phyloP scores from a whole-genome alignment of 1,139 yeast species.

The Yamadazyma siamensis region DNA sequence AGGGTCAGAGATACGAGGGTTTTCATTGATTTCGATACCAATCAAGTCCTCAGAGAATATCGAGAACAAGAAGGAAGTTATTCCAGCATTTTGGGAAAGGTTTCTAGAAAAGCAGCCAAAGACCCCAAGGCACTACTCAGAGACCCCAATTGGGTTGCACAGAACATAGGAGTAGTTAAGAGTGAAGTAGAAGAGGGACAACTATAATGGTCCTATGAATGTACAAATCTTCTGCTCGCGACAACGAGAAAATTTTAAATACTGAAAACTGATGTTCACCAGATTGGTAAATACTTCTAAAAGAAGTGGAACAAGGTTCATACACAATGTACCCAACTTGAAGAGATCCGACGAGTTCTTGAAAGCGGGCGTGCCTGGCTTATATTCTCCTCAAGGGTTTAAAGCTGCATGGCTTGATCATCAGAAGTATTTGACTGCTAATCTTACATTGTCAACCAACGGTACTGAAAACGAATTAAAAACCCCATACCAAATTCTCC shows the following conservation, averaged over 20 bases:
- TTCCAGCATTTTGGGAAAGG: constrained; percentile 45
- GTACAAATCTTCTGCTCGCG: background rate
- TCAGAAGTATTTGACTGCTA: constrained; percentile 66
- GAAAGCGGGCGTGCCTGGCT: constrained; percentile 62
- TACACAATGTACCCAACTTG: constrained; percentile 68
- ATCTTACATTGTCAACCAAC: constrained; percentile 67
- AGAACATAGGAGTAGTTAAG: constrained; percentile 47
- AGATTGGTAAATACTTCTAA: constrained; percentile 5
- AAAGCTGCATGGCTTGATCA: constrained; percentile 76
- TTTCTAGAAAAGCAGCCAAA: constrained; percentile 34
- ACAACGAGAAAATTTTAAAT: constrained; percentile 4
- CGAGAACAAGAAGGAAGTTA: constrained; percentile 71
- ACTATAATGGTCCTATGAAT: background rate
- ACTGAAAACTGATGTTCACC: constrained; percentile 5
- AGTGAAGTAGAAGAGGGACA: constrained; percentile 11
- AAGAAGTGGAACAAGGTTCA: constrained; percentile 7
- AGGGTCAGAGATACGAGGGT: constrained; percentile 82
- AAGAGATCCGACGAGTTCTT: constrained; percentile 36
- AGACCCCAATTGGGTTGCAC: constrained; percentile 80
- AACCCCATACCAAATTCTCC: constrained; percentile 71
- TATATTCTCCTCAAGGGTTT: constrained; percentile 68
- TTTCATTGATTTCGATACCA: constrained; percentile 71
- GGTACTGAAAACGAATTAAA: constrained; percentile 81
- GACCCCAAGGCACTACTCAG: constrained; percentile 78
- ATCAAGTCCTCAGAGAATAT: constrained; percentile 69